Evolutionary conservation across 306 rosid genomes (phyloP), one percentile per base, ranked within the genome.

Genomic region (Astragalus glycyphyllos): DNA sequence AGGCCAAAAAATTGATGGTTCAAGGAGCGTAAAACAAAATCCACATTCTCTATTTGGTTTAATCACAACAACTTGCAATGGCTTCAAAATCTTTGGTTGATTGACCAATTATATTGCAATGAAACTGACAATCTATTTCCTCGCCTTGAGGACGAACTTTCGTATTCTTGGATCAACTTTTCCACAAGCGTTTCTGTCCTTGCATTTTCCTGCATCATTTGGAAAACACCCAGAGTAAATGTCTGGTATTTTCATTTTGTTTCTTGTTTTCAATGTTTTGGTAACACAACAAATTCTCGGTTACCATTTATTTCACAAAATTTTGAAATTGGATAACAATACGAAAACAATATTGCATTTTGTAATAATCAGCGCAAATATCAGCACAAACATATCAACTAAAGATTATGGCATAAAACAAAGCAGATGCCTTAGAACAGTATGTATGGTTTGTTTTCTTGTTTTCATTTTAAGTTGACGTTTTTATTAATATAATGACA

Each of bases 101-200:
- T 26, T 56, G 48, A n/a, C n/a, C n/a, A n/a, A n/a, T n/a, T n/a
- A n/a, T n/a, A n/a, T n/a, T n/a, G n/a, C n/a, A n/a, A n/a, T n/a
- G n/a, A n/a, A n/a, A n/a, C n/a, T n/a, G n/a, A 46, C 48, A 46
- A 71, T 40, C 66, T 35, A 29, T 61, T 41, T 35, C 20, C 58
- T 49, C 15, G 48, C 41, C 26, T 31, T 35, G 16, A 50, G 32
- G 46, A 41, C 49, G 16, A 41, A 46, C 37, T 26, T 14, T 37
- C 8, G 26, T 44, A 59, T 23, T 61, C 73, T 12, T 35, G 50
- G 32, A 72, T 89, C 78, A 86, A 34, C 8, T 37, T 65, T 49
- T 80, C 98, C 98, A 89, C 46, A 92, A 23, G 40, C 85, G 85
- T 80, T 80, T 89, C 77, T 87, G 86, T 72, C 84, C 89, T 81